Conservation (phyloP, 805 yeast species). For the Ogataea wickerhamii region DNA sequence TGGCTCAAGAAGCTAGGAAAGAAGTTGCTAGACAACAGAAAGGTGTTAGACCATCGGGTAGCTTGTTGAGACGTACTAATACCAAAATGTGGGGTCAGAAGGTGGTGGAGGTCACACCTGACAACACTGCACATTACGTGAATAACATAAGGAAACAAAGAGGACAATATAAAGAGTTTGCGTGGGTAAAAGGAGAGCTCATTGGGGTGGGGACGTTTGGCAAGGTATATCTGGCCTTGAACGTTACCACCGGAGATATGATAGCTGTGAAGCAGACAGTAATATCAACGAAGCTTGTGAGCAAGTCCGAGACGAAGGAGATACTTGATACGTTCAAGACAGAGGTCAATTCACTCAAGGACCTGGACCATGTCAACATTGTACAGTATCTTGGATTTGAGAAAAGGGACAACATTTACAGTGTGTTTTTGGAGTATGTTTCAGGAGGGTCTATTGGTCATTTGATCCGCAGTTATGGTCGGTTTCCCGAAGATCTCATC, state of each 20-base stretch:
- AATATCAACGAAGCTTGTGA: constrained; percentile 45
- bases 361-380: constrained; percentile 87
- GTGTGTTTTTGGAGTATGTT: constrained; percentile 89
- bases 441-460: constrained; percentile 97
- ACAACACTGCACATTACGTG: constrained; percentile 56
- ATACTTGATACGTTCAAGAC: constrained; percentile 79
- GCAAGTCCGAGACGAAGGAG: constrained; percentile 46
- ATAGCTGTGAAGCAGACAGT: constrained; percentile 96
- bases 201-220: constrained; percentile 98
- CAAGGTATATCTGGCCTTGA: constrained; percentile 83
- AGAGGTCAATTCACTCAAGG: constrained; percentile 92
- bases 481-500: constrained; percentile 76
- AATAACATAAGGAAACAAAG: constrained; percentile 60
- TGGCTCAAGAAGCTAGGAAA: constrained; percentile 85
- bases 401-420: constrained; percentile 66
- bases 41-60: constrained; percentile 11
- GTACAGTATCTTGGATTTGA: constrained; percentile 97
- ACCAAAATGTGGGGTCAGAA: constrained; percentile 98
- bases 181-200: constrained; percentile 96
- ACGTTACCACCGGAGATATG: constrained; percentile 97
- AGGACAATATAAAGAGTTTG: constrained; percentile 79
- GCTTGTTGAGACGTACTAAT: constrained; percentile 63
- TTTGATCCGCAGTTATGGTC: constrained; percentile 75
- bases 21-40: constrained; percentile 41
- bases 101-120: constrained; percentile 84